Conservation (phyloP, 192 early-diverging fungal genomes). For the Mortierella alpina region DNA sequence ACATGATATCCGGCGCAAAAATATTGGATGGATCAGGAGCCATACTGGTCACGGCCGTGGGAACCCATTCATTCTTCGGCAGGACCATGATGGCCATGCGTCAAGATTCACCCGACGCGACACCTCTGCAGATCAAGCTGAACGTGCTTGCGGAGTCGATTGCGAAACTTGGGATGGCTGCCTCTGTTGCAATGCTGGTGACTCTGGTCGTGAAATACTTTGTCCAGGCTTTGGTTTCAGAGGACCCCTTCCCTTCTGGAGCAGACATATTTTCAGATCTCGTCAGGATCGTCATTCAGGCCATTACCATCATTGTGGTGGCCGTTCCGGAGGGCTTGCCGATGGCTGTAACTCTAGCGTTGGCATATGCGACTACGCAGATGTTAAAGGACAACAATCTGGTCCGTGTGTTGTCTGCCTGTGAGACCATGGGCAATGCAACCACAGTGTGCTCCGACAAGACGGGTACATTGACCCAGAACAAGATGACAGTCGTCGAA, state of each 20-base stretch:
- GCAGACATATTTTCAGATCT: slow-evolving; percentile 67
- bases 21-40: slow-evolving; percentile 89
- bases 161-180: slow-evolving; percentile 90
- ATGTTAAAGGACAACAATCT: slow-evolving; percentile 87
- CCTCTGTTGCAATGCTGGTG: slow-evolving; percentile 87
- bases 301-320: slow-evolving; percentile 85
- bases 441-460: slow-evolving; percentile 90
- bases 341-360: slow-evolving; percentile 86
- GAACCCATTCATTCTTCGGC: slow-evolving; percentile 85
- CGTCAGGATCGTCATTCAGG: slow-evolving; percentile 80
- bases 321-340: slow-evolving; percentile 91
- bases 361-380: slow-evolving; percentile 84
- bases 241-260: slow-evolving; percentile 64
- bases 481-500: slow-evolving; percentile 83
- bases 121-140: slow-evolving; percentile 95
- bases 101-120: slow-evolving; percentile 75
- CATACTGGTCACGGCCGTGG: slow-evolving; percentile 88
- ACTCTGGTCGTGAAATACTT: slow-evolving; percentile 74
- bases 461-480: slow-evolving; percentile 88
- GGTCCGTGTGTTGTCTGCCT: slow-evolving; percentile 82
- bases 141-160: slow-evolving; percentile 91
- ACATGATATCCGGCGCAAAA: slow-evolving; percentile 92
- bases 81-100: slow-evolving; percentile 92
- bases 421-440: slow-evolving; percentile 87
- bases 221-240: slow-evolving; percentile 62